Evolutionary conservation across 495 filamentous ascomycete species (phyloP), one percentile per base, ranked within the genome.

Genomic region (Aspergillus affinis): DNA sequence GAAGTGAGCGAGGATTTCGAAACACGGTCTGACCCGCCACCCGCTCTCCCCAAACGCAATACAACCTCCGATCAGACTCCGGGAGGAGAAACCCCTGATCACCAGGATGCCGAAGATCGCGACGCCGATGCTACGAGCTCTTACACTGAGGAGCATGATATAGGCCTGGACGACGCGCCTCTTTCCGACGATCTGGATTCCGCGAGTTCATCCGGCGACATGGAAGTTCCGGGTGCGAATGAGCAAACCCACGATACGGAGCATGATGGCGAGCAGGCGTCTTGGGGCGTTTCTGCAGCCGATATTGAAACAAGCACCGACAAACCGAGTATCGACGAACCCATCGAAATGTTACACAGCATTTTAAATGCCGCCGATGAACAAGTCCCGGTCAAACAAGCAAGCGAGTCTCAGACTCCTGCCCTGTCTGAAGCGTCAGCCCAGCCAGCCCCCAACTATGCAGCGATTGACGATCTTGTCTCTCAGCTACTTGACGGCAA

Each of bases 1-100:
- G 95, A 97, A 65, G 77, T 83, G 3, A 86, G 84, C 15, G 84
- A 93, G 48, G 86, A 95, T 67, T 98, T 96, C 59, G 82, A 80
- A 29, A 81, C 78, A 4, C 81, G 81, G 68, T 65, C 65, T 26
- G 78, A 84, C 18, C 72, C 84, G 18, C 83, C 60, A 59, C 79
- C 62, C 65, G 72, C 64, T 62, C 75, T 62, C 57, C 74, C 65
- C 48, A 80, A 82, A 61, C 74, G 69, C 15, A 75, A 63, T 44
- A 71, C 79, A 19, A 73, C 70, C 19, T 72, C 69, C 46, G 77
- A 77, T 58, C 67, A 75, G 19, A 57, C 75, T 50, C 59, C 70
- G 13, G 72, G 68, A 46, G 67, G 75, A 59, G 80, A 62, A 5
- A 58, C 17, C 21, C 7, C 10, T 12, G 18, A 49, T 7, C 21